Evolutionary conservation across 2,329 filamentous ascomycete species (phyloP), one percentile per base, ranked within the genome.

Genomic region (Colletotrichum chrysophilum): DNA sequence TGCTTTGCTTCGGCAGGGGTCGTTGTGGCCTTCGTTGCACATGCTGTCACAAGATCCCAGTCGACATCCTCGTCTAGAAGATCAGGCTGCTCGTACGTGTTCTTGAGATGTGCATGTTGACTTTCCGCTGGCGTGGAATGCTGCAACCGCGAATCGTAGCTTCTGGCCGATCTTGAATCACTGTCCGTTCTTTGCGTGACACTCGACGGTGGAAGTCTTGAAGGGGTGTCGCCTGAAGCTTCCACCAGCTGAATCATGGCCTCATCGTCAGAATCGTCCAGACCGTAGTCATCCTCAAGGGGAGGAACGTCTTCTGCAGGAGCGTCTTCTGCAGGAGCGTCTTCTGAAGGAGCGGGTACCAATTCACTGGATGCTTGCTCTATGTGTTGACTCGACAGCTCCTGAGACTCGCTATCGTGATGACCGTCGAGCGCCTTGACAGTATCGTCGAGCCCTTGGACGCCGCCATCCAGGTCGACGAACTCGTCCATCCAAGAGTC

Each of bases 11-110:
- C 21, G 3, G 24, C 21, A 16, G 36, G 5, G 48, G 7, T 65
- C 4, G 21, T 7, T 14, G 34, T 74, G 65, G 24, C 34, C 7
- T 18, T n/a, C 14, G 36, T 55, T 28, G 26, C 36, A 7, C 7
- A 71, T 14, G 38, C 26, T n/a, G 65, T 72, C 24, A 88, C 79
- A 6, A 77, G 65, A 55, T 83, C 78, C 87, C 87, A 88, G 73
- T 88, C 86, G 16, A 87, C 79, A 4, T 85, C 84, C 14, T 86
- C 81, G 30, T 84, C 81, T 9, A 88, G 78, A 4, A 85, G 76
- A 24, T 85, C 79, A 7, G 72, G 72, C 24, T 74, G 58, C 21
- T 3, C 21, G 24, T n/a, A 58, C 1, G 6, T 5, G 14, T 9
- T 9, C 7, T 32, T 52, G 4, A 13, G 18, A 16, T 36, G 3